phyloP scores from a whole-genome alignment of 306 rosid genomes.

The Trifolium pratense region DNA sequence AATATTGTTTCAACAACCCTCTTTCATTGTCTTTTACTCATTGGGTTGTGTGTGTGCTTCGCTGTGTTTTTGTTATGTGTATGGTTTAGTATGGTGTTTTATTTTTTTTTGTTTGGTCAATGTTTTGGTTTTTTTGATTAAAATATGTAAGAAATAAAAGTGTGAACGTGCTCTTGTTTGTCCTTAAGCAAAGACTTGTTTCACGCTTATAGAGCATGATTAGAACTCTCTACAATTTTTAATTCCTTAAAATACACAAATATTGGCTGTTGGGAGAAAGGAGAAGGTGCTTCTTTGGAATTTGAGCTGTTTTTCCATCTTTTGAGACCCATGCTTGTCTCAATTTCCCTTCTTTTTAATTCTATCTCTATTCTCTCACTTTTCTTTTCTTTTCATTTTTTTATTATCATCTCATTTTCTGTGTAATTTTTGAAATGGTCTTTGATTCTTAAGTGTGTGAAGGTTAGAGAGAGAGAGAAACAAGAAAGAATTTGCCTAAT shows the following conservation, averaged over 20 bases:
- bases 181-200: slow-evolving; percentile 57
- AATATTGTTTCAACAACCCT: slow-evolving; percentile 17
- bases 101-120: slow-evolving; percentile 54
- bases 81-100: slow-evolving; percentile 35
- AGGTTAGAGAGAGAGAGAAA: slow-evolving; percentile 18
- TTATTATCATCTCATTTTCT: not conserved
- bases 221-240: slow-evolving; percentile 53
- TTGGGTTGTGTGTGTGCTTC: slow-evolving; percentile 63
- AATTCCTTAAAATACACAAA: slow-evolving; percentile 50
- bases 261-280: slow-evolving; percentile 53
- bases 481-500: slow-evolving; percentile 33
- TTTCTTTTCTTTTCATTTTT: slow-evolving; percentile 34
- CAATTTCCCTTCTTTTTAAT: slow-evolving; percentile 49
- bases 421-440: slow-evolving; percentile 41
- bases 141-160: slow-evolving; percentile 45
- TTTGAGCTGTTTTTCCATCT: slow-evolving; percentile 75
- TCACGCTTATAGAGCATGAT: slow-evolving; percentile 77
- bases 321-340: slow-evolving; percentile 91
- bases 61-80: slow-evolving; percentile 65
- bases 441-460: slow-evolving; percentile 24
- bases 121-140: slow-evolving; percentile 56
- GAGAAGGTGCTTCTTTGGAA: slow-evolving; percentile 62
- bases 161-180: slow-evolving; percentile 80
- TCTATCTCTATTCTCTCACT: slow-evolving; percentile 46
- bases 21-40: slow-evolving; percentile 40